These are phyloP conservation scores for Penicillium nordicum DNA, from an alignment of 2,329 filamentous ascomycete genomes.

Conservation along the genomic window DNA sequence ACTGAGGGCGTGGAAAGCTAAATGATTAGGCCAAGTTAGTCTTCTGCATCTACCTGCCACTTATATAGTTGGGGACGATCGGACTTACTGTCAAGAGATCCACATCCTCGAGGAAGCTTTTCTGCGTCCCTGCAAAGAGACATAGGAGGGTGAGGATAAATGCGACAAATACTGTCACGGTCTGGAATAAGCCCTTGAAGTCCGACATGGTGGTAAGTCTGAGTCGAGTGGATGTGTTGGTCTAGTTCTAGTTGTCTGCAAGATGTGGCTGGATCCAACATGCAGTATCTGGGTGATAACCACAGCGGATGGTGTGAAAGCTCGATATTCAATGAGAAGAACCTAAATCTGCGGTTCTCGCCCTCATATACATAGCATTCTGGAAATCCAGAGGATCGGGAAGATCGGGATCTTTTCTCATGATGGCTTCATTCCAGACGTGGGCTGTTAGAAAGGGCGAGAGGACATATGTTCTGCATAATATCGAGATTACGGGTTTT, in stretches of 20 bases:
- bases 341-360: slow-evolving; percentile 1
- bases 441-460: slow-evolving; percentile 15
- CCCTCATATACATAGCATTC: slow-evolving; percentile 12
- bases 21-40: slow-evolving; percentile 34
- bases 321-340: neutral
- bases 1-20: slow-evolving; percentile 39
- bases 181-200: slow-evolving; percentile 43
- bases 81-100: slow-evolving; percentile 54
- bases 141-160: slow-evolving; percentile 59
- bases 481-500: neutral
- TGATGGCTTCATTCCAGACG: slow-evolving; percentile 18
- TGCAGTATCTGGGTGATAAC: neutral
- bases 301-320: neutral
- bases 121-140: slow-evolving; percentile 59
- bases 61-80: neutral
- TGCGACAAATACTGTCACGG: slow-evolving; percentile 51
- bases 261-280: neutral
- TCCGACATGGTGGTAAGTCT: slow-evolving; percentile 12
- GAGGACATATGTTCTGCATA: neutral
- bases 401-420: neutral
- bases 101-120: slow-evolving; percentile 55
- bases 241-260: neutral
- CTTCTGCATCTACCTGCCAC: neutral
- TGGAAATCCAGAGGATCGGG: neutral
- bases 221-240: neutral